phyloP scores from a whole-genome alignment of 164 flowering plant genomes.

The Stephania cephalantha region DNA sequence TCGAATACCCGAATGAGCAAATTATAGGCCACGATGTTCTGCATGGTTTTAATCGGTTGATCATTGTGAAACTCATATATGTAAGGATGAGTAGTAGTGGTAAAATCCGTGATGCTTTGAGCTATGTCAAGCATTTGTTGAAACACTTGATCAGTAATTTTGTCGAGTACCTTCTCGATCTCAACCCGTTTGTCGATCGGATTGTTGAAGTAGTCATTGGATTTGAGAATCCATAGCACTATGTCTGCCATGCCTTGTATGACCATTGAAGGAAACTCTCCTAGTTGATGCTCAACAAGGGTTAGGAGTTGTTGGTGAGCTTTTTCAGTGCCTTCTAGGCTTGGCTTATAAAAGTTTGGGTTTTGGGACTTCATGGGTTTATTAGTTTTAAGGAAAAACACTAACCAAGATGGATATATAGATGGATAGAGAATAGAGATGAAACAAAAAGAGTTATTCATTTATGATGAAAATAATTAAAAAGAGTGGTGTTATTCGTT shows the following conservation, averaged over 20 bases:
- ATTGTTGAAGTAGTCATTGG: neutral
- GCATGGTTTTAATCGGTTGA: too few relatives aligned
- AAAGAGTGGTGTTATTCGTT: too few relatives aligned
- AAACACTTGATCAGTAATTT: neutral
- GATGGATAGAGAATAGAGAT: too few relatives aligned
- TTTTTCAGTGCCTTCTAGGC: slow-evolving; percentile 3
- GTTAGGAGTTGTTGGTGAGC: neutral
- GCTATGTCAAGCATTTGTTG: slow-evolving; percentile 1
- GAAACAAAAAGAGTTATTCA: too few relatives aligned
- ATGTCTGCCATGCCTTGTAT: slow-evolving; percentile 1
- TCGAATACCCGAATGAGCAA: too few relatives aligned
- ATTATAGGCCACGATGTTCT: too few relatives aligned
- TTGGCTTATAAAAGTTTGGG: neutral
- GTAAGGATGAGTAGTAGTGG: neutral
- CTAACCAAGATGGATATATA: too few relatives aligned
- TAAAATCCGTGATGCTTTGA: neutral
- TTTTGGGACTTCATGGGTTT: too few relatives aligned
- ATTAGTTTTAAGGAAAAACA: too few relatives aligned
- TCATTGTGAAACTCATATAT: too few relatives aligned
- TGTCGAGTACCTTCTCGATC: neutral
- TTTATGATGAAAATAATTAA: too few relatives aligned
- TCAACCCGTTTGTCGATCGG: neutral
- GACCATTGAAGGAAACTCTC: neutral
- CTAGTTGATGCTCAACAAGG: neutral
- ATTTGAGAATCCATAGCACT: slow-evolving; percentile 5